These are phyloP conservation scores for Inga laurina DNA, from an alignment of 306 rosid genomes.

Conservation along the genomic window DNA sequence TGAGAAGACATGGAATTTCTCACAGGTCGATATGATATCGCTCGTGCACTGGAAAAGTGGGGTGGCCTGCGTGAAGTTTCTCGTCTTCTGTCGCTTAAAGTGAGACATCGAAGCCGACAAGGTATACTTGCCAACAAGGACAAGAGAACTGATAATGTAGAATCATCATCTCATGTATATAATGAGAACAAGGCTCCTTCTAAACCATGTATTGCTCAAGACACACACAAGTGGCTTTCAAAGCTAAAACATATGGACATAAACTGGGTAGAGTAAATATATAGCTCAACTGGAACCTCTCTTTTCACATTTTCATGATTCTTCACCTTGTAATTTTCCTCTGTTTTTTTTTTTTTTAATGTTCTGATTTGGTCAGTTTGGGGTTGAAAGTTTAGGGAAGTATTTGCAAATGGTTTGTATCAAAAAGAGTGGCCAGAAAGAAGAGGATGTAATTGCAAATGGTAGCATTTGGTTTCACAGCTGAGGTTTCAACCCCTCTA, in stretches of 20 bases:
- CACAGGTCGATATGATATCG: conserved; percentile 84
- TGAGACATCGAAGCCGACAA: conserved; percentile 66
- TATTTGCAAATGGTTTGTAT: not conserved
- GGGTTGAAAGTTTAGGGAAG: conserved; percentile 22
- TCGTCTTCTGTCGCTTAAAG: conserved; percentile 77
- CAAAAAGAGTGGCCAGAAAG: not conserved
- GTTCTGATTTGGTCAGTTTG: not conserved
- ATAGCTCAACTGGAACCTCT: not conserved
- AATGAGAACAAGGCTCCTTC: conserved; percentile 45
- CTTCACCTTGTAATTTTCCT: not conserved
- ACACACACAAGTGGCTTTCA: conserved; percentile 74
- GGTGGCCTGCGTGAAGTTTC: conserved; percentile 95
- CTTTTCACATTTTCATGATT: conserved; percentile 4
- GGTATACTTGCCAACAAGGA: conserved; percentile 46
- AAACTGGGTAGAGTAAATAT: conserved; percentile 72
- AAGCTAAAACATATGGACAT: conserved; percentile 71
- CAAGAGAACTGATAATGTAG: conserved; percentile 47
- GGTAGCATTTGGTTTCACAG: not conserved
- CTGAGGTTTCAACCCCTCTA: not conserved
- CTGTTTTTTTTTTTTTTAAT: not conserved
- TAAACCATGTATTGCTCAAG: conserved; percentile 60
- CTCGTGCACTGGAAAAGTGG: conserved; percentile 93
- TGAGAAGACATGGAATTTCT: conserved; percentile 17
- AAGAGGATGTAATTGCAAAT: not conserved
- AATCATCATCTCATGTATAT: conserved; percentile 43